phyloP scores from a whole-genome alignment of 345 rosid species.

The Populus pruinosa region DNA sequence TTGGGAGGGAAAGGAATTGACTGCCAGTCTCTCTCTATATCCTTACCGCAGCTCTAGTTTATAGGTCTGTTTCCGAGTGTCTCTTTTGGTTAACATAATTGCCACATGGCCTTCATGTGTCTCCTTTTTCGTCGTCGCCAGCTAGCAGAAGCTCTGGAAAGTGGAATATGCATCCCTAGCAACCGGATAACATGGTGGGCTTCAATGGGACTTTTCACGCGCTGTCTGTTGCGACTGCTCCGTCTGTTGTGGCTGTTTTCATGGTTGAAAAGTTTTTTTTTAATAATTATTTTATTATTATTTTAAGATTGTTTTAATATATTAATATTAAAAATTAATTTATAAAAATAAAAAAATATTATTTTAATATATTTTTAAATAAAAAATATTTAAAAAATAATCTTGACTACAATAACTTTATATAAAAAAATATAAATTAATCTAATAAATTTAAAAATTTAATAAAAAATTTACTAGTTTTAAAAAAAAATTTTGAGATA shows the following conservation, averaged over 20 bases:
- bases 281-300: too few relatives aligned
- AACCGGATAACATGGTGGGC: neutral
- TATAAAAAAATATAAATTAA: too few relatives aligned
- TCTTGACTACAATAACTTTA: rapidly evolving
- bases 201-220: neutral
- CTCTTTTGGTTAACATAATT: neutral
- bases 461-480: too few relatives aligned
- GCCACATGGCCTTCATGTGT: neutral
- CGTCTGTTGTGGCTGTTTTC: neutral
- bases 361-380: too few relatives aligned
- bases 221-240: neutral
- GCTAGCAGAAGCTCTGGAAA: neutral
- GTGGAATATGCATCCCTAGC: neutral
- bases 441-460: too few relatives aligned
- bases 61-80: neutral
- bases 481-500: too few relatives aligned
- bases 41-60: neutral
- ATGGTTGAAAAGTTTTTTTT: too few relatives aligned
- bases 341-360: too few relatives aligned
- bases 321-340: too few relatives aligned
- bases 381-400: too few relatives aligned
- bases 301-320: too few relatives aligned
- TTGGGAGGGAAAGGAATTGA: neutral
- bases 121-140: neutral
- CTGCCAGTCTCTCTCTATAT: neutral